phyloP scores from a whole-genome alignment of 345 rosid species.

The Iberis pinnata region DNA sequence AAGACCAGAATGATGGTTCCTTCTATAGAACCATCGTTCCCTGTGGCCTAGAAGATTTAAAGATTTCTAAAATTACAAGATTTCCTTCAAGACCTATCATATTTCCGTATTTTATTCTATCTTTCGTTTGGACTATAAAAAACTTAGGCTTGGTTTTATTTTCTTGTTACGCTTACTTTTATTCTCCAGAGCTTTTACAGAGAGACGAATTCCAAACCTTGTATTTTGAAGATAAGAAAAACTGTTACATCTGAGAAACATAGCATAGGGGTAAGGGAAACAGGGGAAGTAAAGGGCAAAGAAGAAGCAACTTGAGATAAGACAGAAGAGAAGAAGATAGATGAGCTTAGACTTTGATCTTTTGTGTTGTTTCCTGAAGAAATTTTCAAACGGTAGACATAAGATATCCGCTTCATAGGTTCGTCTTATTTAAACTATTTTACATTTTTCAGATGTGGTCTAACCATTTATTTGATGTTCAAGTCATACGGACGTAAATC shows the following conservation, averaged over 20 bases:
- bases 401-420: conserved; percentile 12
- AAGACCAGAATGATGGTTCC: too few species aligned
- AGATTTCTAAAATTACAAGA: too few species aligned
- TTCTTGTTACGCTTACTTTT: too few species aligned
- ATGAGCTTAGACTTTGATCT: conserved; percentile 26
- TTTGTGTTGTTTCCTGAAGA: conserved; percentile 14
- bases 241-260: conserved; percentile 27
- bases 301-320: conserved; percentile 27
- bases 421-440: conserved; percentile 16
- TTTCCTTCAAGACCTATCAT: too few species aligned
- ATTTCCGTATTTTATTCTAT: too few species aligned
- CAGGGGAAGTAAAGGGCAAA: conserved; percentile 25
- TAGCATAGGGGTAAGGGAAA: conserved; percentile 25
- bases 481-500: conserved; percentile 7
- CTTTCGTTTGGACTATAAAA: too few species aligned
- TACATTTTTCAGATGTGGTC: conserved; percentile 17
- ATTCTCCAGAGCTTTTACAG: too few species aligned
- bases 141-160: too few species aligned
- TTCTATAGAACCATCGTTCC: too few species aligned
- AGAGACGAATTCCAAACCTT: too few species aligned
- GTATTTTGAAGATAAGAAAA: too few species aligned
- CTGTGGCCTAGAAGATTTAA: too few species aligned
- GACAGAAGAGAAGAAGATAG: conserved; percentile 31
- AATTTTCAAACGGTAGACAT: background rate
- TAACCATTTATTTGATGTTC: conserved; percentile 14